Conservation (phyloP, 106 monocot species). For the Phalaenopsis aphrodite region DNA sequence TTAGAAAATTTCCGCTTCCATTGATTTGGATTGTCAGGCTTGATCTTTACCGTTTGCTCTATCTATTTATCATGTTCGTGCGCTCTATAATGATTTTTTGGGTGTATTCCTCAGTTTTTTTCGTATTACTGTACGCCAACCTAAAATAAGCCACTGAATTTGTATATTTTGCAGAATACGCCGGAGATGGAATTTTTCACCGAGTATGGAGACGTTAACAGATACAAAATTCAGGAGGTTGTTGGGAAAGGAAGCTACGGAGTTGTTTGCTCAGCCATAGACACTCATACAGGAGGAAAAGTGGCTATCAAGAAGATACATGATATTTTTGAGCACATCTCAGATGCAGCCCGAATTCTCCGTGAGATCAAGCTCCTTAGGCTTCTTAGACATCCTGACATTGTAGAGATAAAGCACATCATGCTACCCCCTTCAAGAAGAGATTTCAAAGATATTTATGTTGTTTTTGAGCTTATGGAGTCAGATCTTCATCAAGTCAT, state of each 20-base stretch:
- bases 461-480: slow-evolving; percentile 50
- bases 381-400: slow-evolving; percentile 51
- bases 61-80: neutral
- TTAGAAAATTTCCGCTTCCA: neutral
- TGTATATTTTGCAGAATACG: slow-evolving; percentile 20
- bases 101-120: neutral
- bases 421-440: slow-evolving; percentile 52
- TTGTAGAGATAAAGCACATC: slow-evolving; percentile 54
- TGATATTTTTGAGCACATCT: slow-evolving; percentile 54
- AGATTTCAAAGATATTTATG: slow-evolving; percentile 43
- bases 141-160: neutral
- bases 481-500: slow-evolving; percentile 59
- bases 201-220: slow-evolving; percentile 41
- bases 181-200: slow-evolving; percentile 42
- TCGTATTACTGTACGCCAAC: neutral
- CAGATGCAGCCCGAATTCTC: slow-evolving; percentile 50
- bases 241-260: slow-evolving; percentile 59
- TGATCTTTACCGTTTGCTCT: neutral
- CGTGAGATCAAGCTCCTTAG: slow-evolving; percentile 52
- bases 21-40: neutral
- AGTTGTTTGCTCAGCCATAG: slow-evolving; percentile 39
- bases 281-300: slow-evolving; percentile 42
- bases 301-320: slow-evolving; percentile 58
- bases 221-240: slow-evolving; percentile 49
- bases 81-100: neutral